Base-by-base conservation (phyloP, 441 rosid genomes). In the Gossypium lobatum region DNA sequence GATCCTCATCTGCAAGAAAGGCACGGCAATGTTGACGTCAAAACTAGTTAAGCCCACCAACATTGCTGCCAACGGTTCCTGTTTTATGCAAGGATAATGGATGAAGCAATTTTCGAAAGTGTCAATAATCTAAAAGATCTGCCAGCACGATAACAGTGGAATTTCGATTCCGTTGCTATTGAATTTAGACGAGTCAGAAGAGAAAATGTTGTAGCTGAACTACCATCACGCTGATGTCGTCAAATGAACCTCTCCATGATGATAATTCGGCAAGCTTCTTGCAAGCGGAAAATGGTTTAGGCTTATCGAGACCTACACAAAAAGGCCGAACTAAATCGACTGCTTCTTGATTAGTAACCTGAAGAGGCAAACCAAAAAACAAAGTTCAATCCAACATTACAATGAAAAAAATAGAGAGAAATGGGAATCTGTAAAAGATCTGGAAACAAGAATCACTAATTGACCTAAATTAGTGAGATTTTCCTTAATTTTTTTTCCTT, bases 341-440 rank as follows among this genome's bases (percentile, higher is more conserved):
- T 10, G 98, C 99, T 69, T 95, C 99, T 74, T 95, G 99, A 83
- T 91, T 89, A 45, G 83, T 71, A 65, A 94, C 96, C 98, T 93
- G 88, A 31, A 77, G 1, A 58, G 52, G 6, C n/a, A 5, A 59
- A 31, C 37, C 20, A 11, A 10, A 26, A 62, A 45, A 21, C 50
- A 6, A 59, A 13, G 55, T 9, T 53, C 7, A 45, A 25, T n/a
- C 26, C 18, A 3, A 42, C 34, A 58, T 20, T 39, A 60, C 11
- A 23, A 14, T 31, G 6, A 31, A 31, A 31, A 5, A 5, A 0
- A 4, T 31, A 5, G 7, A 4, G 7, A 5, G 37, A 31, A 31
- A 31, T 31, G 37, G 37, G 4, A 4, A 31, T 5, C 0, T 31
- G 37, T 5, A 31, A 31, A 31, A 4, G 6, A 31, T 31, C 1